Percentiles rank a stretch among this genome's conserved stretches.
These are phyloP conservation scores for Suhomyces xylopsoci DNA, from an alignment of 805 yeast species.

Conservation along the genomic window DNA sequence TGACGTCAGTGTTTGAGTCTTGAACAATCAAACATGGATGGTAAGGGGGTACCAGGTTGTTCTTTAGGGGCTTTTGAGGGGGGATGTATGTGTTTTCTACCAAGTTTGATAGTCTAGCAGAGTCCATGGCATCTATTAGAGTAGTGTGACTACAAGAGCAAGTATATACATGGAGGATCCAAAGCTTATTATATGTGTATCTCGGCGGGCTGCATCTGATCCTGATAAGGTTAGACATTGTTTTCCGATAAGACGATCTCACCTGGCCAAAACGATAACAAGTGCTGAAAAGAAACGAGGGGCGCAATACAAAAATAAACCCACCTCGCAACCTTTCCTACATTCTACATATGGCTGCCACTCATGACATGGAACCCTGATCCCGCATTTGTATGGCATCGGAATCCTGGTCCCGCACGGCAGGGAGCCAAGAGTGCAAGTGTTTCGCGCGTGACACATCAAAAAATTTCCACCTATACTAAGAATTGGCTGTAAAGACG, in stretches of 20 bases:
- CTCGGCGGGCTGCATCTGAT: neutral
- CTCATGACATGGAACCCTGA: neutral
- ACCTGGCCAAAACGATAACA: neutral
- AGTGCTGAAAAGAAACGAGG: neutral
- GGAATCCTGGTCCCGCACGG: neutral
- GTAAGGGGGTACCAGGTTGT: constrained; percentile 41
- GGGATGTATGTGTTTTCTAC: constrained; percentile 50
- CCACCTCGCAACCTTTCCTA: neutral
- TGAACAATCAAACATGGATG: constrained; percentile 60
- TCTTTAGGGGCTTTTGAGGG: constrained; percentile 16
- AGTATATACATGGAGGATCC: neutral
- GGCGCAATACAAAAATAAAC: neutral
- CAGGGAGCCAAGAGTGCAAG: neutral
- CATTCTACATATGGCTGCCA: neutral
- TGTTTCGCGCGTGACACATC: no score
- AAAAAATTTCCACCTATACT: no score
- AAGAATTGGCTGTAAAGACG: no score
- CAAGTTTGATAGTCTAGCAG: constrained; percentile 33
- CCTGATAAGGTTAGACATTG: neutral
- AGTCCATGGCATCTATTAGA: constrained; percentile 35
- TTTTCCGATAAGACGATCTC: neutral
- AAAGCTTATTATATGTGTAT: neutral
- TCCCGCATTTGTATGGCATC: neutral
- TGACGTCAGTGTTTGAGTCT: constrained; percentile 50
- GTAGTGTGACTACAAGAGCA: neutral